These are phyloP conservation scores for Sphagnum magellanicum DNA, from an alignment of 228 moss, liverwort and hornwort genomes.

Conservation along the genomic window DNA sequence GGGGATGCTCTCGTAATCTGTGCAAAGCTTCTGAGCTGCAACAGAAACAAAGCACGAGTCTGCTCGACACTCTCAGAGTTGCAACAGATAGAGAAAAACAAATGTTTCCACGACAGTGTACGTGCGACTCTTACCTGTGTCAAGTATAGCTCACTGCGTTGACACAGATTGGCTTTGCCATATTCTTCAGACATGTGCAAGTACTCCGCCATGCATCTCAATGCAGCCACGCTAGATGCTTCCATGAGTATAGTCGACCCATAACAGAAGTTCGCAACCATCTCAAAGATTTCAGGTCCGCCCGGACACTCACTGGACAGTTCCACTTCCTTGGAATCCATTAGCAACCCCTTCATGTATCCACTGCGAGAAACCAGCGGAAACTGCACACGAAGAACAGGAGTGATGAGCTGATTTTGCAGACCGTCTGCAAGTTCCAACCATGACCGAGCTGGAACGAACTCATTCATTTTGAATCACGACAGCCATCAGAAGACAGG, in stretches of 20 bases:
- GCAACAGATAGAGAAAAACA: too few relatives aligned
- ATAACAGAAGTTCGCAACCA: conserved; percentile 71
- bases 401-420: too few relatives aligned
- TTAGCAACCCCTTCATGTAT: conserved; percentile 51
- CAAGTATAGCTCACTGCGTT: conserved; percentile 66
- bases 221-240: conserved; percentile 59
- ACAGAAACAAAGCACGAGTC: too few relatives aligned
- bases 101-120: too few relatives aligned
- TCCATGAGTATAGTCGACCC: conserved; percentile 70
- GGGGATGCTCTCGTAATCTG: too few relatives aligned
- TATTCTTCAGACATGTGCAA: conserved; percentile 72
- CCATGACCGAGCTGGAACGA: too few relatives aligned
- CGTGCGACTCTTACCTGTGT: conserved; percentile 12
- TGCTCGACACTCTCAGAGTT: too few relatives aligned
- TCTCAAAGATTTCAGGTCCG: conserved; percentile 54
- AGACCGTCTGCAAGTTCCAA: too few relatives aligned
- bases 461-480: too few relatives aligned
- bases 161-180: conserved; percentile 61
- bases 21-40: too few relatives aligned
- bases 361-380: conserved; percentile 71
- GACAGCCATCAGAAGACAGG: too few relatives aligned
- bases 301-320: conserved; percentile 50
- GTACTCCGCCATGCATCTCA: conserved; percentile 50
- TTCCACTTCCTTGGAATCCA: conserved; percentile 40
- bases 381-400: conserved; percentile 18